Base-by-base conservation (phyloP, 768 basidiomycete species). In the Mycena rosella region DNA sequence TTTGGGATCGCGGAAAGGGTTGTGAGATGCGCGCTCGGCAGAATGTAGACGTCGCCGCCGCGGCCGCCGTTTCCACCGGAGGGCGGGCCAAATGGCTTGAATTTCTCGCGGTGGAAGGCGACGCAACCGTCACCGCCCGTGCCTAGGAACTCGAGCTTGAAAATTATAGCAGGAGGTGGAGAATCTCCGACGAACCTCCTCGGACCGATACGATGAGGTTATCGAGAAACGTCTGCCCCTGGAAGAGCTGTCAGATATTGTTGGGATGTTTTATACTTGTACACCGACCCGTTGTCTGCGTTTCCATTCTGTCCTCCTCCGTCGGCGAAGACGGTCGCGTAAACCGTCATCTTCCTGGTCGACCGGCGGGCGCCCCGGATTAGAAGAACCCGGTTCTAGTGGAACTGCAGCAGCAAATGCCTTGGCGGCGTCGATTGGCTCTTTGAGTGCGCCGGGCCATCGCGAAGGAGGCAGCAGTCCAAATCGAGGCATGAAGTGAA, bases 81-180 rank as follows among this genome's bases (percentile, higher is more conserved):
- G 0, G 97, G 96, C 0, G 96, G 95, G 0, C 95, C 95, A 67
- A 89, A 87, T 1, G 91, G 88, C 63, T 88, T 88, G 78, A 87
- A 95, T 75, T 95, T 94, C 80, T 97, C 95, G 63, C 95, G 89
- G 74, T 96, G 92, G 73, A 98, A 98, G 7, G 97, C 96, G 26
- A 92, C 94, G 69, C 96, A 94, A 26, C 97, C 97, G 63, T 95
- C 84, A 0, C 97, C 97, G 22, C 96, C 96, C 73, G 86, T 89
- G 18, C 96, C 96, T 93, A 53, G 44, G 38, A 53, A 49, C n/a
- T n/a, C n/a, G 38, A 40, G 38, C 34, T 17, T 63, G 44, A 53
- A 29, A 62, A 32, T 42, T 47, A 63, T 44, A 49, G 56, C 24
- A 65, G 34, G 67, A 26, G 48, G 56, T 4, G 34, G 44, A 53